Base-by-base conservation (phyloP, 78 protist genomes). In the Planoprotostelium fungivorum region DNA sequence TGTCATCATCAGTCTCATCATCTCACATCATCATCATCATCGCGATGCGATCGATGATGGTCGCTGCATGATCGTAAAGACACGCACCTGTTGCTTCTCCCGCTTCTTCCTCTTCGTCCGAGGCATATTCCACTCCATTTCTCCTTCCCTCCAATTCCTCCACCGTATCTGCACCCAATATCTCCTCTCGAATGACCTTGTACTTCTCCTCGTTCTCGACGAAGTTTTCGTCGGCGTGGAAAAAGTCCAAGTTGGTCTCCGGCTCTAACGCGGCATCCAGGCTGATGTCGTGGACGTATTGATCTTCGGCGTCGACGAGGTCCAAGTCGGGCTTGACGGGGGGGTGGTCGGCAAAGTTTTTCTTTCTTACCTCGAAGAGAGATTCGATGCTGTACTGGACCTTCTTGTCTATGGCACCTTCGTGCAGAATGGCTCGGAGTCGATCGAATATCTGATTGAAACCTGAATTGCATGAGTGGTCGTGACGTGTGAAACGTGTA, bases 301-400 rank as follows among this genome's bases (percentile, higher is more conserved):
- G 99, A 38, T 98, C 99, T 0, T 97, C 98, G 39, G 93, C 93
- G 34, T 98, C 99, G n/a, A 98, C 99, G 0, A 98, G 87, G 73
- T 98, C 98, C 51, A 98, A 92, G 29, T 95, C 99, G 0, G 95
- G 93, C 10, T 86, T 83, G 25, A 98, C 34, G 29, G 90, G 90
- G 1, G 98, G 97, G 87, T 86, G 37, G 9, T 88, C 97, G 36
- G 90, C 38, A 85, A 96, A 97, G 28, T 31, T 35, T 1, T 35
- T 63, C 88, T 98, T 93, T 63, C 97, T 88, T 83, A 90, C 83
- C 63, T 90, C 95, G 37, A 98, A 95, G 29, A 97, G 91, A 0
- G 87, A 94, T 36, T 98, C 99, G 38, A 99, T 96, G 93, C 94
- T 89, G 93, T 98, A 98, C 94, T 98, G 99, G 63, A 92, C 95